These are phyloP conservation scores for Bryoglossum gracile DNA, from an alignment of 495 filamentous ascomycete genomes.

Conservation along the genomic window DNA sequence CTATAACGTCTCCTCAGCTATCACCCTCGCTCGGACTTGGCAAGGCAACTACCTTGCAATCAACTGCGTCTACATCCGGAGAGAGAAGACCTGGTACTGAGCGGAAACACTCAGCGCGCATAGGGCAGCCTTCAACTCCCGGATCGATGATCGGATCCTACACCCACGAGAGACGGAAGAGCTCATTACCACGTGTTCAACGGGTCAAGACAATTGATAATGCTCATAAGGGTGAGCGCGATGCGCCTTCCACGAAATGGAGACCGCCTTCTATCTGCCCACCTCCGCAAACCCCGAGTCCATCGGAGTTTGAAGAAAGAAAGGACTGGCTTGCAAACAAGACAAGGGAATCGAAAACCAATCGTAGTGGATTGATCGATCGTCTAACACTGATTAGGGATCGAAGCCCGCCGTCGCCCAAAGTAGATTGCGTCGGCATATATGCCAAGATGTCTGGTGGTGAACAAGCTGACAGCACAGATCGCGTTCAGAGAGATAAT, in stretches of 20 bases:
- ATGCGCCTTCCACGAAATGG: neutral
- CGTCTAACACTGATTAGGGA: neutral
- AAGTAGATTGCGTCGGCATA: constrained; percentile 15
- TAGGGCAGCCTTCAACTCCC: too few relatives aligned
- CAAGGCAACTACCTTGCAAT: neutral
- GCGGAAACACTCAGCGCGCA: too few relatives aligned
- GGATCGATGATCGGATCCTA: neutral
- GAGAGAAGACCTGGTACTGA: too few relatives aligned
- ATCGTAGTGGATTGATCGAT: neutral
- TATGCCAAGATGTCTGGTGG: constrained; percentile 9
- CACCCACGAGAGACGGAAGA: neutral
- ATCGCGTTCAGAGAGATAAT: neutral
- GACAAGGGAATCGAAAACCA: neutral
- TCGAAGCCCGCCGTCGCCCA: constrained; percentile 4
- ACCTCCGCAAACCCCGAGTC: constrained; percentile 1
- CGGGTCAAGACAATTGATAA: constrained; percentile 16
- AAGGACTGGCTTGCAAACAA: neutral
- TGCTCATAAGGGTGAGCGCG: constrained; percentile 8
- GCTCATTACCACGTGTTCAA: neutral
- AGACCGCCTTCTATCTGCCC: constrained; percentile 15
- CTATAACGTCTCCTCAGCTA: too few relatives aligned
- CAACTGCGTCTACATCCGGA: neutral
- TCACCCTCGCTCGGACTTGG: too few relatives aligned
- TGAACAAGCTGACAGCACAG: neutral
- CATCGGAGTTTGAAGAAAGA: neutral